Conservation (phyloP, 768 basidiomycete species). For the Psilocybe tampanensis region DNA sequence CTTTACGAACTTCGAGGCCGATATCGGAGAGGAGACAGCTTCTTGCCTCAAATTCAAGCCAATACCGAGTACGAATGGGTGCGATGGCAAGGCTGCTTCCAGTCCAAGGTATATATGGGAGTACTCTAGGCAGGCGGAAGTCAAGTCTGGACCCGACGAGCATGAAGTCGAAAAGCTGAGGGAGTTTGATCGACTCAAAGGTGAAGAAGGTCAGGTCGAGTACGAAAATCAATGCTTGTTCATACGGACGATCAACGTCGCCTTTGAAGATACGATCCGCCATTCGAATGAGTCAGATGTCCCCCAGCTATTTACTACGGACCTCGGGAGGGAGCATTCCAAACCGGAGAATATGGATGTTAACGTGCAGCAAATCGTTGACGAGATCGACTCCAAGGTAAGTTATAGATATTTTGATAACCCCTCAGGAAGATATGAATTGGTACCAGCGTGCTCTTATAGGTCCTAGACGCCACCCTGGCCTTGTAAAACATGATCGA, state of each 20-base stretch:
- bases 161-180: slow-evolving; percentile 1
- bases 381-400: too few species aligned
- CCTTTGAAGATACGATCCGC: slow-evolving; percentile 1
- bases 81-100: background rate
- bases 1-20: slow-evolving; percentile 5
- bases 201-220: background rate
- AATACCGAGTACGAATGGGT: too few species aligned
- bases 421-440: too few species aligned
- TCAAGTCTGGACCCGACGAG: slow-evolving; percentile 5
- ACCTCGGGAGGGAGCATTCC: too few species aligned
- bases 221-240: slow-evolving; percentile 14
- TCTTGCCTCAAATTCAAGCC: slow-evolving; percentile 5
- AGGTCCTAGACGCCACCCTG: too few species aligned
- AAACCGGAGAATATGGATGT: too few species aligned
- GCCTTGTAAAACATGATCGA: too few species aligned
- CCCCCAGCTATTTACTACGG: too few species aligned
- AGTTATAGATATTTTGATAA: too few species aligned
- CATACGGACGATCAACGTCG: slow-evolving; percentile 10
- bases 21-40: background rate
- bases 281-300: background rate
- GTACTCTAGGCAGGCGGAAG: slow-evolving; percentile 8
- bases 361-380: too few species aligned
- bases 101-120: slow-evolving; percentile 3
- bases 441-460: too few species aligned
- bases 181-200: background rate